Evolutionary conservation across 306 rosid genomes (phyloP).

Genomic region (Leucaena leucocephala): DNA sequence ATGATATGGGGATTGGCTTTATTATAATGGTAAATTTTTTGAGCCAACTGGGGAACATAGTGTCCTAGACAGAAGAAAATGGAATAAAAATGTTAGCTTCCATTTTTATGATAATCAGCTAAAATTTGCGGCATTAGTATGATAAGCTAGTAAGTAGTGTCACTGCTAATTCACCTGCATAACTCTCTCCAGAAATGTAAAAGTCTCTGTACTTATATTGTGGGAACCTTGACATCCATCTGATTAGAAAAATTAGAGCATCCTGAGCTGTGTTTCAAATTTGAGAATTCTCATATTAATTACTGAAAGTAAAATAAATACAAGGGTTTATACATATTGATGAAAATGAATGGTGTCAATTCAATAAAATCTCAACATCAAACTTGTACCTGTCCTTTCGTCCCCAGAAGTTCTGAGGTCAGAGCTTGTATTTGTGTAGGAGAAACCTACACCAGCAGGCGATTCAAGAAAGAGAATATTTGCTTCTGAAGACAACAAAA

Average conservation of each 20-base stretch:
- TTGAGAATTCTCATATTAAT: not conserved
- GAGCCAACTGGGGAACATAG: conserved; percentile 73
- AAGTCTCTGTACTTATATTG: conserved; percentile 60
- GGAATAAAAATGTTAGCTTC: conserved; percentile 1
- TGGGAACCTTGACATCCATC: conserved; percentile 69
- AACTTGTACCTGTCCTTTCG: conserved; percentile 51
- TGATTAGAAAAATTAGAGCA: conserved; percentile 54
- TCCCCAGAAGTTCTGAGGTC: conserved; percentile 61
- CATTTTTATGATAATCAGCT: not conserved
- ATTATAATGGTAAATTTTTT: conserved; percentile 53
- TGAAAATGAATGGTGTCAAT: not conserved
- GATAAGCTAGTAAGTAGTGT: not conserved
- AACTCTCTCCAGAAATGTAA: conserved; percentile 73
- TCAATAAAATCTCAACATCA: not conserved
- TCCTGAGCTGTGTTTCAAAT: conserved; percentile 57
- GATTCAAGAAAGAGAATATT: conserved; percentile 71
- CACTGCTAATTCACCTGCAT: conserved; percentile 49
- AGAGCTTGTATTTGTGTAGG: conserved; percentile 67
- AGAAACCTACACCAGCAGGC: conserved; percentile 78
- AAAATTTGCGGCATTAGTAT: not conserved
- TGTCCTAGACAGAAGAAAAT: conserved; percentile 43
- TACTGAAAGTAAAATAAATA: not conserved
- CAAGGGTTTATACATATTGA: not conserved
- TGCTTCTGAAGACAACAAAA: conserved; percentile 50
- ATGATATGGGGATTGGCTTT: conserved; percentile 50